Evolutionary conservation across 352 stramenopile genomes (phyloP), one percentile per base, ranked within the genome.

Genomic region (Peronospora destructor): DNA sequence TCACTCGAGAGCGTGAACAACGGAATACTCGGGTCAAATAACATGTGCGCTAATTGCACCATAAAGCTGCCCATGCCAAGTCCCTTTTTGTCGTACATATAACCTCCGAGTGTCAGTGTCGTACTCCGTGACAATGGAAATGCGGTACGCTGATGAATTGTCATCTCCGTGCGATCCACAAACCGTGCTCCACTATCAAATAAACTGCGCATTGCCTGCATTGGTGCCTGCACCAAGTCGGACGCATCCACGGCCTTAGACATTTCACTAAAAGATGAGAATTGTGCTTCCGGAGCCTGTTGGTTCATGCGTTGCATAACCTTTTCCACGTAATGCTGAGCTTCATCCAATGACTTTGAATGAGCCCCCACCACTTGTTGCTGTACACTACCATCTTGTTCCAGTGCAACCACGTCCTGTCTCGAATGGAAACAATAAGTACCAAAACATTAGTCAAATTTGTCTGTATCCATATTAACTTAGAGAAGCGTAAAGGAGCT

Each of bases 191-290:
- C 75, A 36, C 66, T 65, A 12, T 65, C 52, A 45, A 84, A 67
- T 12, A 84, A 64, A 28, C 63, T 72, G 9, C 60, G 65, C 41
- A 88, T 33, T 0, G 68, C 74, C 7, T 67, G 72, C 74, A 85
- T 86, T 4, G 75, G 78, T 33, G 61, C 55, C n/a, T 64, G 58
- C 16, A 90, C 66, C 39, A 90, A 74, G 40, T 88, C 76, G 5
- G 75, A 87, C 12, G 78, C 78, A 53, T 92, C 81, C n/a, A 92
- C 72, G 39, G 67, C 38, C 66, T 87, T 87, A 46, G 70, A 73
- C 71, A 88, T 85, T 53, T 90, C 78, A 49, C 76, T 92, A 44
- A 87, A 79, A 23, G 72, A 87, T 42, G 73, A 76, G 51, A 92
- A 92, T 50, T 85, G 73, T 9, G 71, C 74, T 40, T 88, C 76